Evolutionary conservation across 164 flowering plant genomes (phyloP), one percentile per base, ranked within the genome.

Genomic region (Saururus chinensis): DNA sequence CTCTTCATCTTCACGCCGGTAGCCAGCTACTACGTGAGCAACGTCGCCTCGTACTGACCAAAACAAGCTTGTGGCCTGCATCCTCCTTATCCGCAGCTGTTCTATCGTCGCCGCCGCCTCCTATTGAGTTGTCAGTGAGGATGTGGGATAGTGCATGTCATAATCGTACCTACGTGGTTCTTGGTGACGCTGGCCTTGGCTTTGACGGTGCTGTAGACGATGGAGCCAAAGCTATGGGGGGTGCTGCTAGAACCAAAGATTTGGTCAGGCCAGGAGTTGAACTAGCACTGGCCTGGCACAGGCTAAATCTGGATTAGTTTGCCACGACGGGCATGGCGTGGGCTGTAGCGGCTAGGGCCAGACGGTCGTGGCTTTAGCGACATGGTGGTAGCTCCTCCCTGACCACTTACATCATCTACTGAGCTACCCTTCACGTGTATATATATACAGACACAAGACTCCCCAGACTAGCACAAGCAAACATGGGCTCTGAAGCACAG

Each of bases 191-290:
- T 79, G 60, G 80, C 73, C 1, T 51, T 85, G 14, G 8, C 53
- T 40, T 0, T 78, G 45, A 48, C 57, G 12, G 78, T 83, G 23
- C 75, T 76, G 0, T 69, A 78, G 16, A 84, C 84, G 0, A 63
- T 73, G 59, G 23, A 64, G 20, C 84, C 88, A 0, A 79, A 76
- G 71, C 42, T 76, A 24, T 84, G 92, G 92, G 92, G 88, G 4
- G 78, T 70, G 9, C 92, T 86, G 4, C 55, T 80, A 51, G 77
- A 81, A 24, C 86, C 88, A 1, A n/a, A n/a, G n/a, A n/a, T n/a
- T n/a, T n/a, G n/a, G n/a, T n/a, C n/a, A n/a, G n/a, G n/a, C n/a
- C n/a, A n/a, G n/a, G n/a, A n/a, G n/a, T n/a, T n/a, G n/a, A n/a
- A n/a, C n/a, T n/a, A n/a, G n/a, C n/a, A n/a, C n/a, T n/a, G n/a